Evolutionary conservation across 257 asterid species (phyloP), one percentile per base, ranked within the genome.

Genomic region (Lithospermum erythrorhizon): DNA sequence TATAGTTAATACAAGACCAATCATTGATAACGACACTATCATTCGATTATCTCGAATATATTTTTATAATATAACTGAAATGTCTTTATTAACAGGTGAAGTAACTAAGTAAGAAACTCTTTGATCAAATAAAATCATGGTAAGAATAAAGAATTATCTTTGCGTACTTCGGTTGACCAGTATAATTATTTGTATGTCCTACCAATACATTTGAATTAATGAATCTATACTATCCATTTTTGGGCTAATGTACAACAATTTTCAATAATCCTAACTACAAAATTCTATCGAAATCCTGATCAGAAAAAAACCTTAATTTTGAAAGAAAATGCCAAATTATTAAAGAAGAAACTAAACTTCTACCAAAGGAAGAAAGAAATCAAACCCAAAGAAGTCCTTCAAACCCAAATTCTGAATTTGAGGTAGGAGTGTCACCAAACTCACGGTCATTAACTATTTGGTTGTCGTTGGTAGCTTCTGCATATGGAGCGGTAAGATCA

Each of bases 351-450:
- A 17, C 60, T 30, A 35, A 21, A 37, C 62, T 45, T 59, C 57
- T 53, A 62, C 8, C 32, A 9, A 58, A 55, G 5, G 70, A 5
- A 9, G 61, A 58, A 41, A 41, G 49, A 41, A 41, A 13, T 75
- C 70, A 86, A 63, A 74, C 86, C 96, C 95, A 83, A 68, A 82
- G 84, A 62, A 91, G 82, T 30, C 90, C 94, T 22, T 91, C 95
- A 51, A 67, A 73, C 23, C 95, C 84, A 65, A 84, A 70, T 75
- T 84, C 96, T 11, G 84, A 73, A 64, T 66, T 81, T 19, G 96
- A 80, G 62, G 73, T 76, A 5, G 94, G 85, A 72, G 75, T 66
- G 21, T 87, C 96, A n/a, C 82, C 89, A 47, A 74, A 80, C 68
- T 86, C 85, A 16, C 53, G 64, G 30, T 75, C 81, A 63, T 78